Conservation (phyloP, 2,329 filamentous ascomycete species). For the Ambrosiella beaveri region DNA sequence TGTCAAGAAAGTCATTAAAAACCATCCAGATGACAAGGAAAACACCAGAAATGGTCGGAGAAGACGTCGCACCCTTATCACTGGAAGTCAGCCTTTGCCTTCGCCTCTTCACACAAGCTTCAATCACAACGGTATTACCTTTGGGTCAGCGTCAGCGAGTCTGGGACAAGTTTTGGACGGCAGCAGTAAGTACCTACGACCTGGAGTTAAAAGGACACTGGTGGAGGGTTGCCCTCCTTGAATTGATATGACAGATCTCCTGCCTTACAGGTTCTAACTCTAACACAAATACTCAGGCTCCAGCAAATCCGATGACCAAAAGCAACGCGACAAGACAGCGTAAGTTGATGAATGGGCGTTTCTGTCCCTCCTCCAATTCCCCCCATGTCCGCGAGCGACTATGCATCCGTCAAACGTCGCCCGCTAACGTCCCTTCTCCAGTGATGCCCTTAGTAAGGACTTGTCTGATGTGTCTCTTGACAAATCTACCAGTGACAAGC, state of each 20-base stretch:
- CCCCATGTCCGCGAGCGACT: conserved; percentile 1
- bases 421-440: conserved; percentile 21
- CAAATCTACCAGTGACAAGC: conserved; percentile 50
- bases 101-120: conserved; percentile 89
- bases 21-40: conserved; percentile 56
- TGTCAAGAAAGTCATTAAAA: conserved; percentile 88
- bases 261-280: too few relatives aligned
- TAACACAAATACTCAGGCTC: conserved; percentile 1
- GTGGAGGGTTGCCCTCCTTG: too few relatives aligned
- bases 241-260: too few relatives aligned
- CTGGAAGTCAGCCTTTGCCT: conserved; percentile 86
- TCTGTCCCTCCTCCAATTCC: background rate
- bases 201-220: too few relatives aligned
- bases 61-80: conserved; percentile 82
- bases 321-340: conserved; percentile 84
- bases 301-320: conserved; percentile 44
- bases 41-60: conserved; percentile 83
- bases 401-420: conserved; percentile 11
- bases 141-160: conserved; percentile 32
- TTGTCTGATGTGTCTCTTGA: conserved; percentile 90
- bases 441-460: conserved; percentile 78
- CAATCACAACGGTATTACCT: conserved; percentile 35
- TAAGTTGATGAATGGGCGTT: conserved; percentile 32
- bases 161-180: conserved; percentile 68
- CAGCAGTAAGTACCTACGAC: conserved; percentile 1